Percentiles rank a stretch among this genome's conserved stretches.
These are phyloP conservation scores for Calonectria hongkongensis DNA, from an alignment of 2,329 filamentous ascomycete genomes.

Conservation along the genomic window DNA sequence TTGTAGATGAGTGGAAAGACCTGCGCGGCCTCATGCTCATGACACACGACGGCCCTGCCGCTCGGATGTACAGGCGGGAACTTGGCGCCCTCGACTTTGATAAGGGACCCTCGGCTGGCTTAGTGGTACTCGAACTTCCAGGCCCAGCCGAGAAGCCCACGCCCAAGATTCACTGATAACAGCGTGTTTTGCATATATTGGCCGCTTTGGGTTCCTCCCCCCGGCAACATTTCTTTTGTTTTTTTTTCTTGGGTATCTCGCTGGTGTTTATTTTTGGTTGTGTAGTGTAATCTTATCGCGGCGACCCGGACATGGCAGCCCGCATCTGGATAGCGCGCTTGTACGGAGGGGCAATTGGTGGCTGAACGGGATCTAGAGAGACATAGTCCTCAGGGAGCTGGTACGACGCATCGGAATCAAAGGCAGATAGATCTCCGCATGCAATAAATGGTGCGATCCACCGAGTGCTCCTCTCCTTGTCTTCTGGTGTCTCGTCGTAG, in stretches of 20 bases:
- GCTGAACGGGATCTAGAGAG: slow-evolving; percentile 93
- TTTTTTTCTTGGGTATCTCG: slow-evolving; percentile 32
- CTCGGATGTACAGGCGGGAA: slow-evolving; percentile 68
- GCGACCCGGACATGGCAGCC: slow-evolving; percentile 58
- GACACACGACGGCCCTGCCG: slow-evolving; percentile 63
- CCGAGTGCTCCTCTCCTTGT: slow-evolving; percentile 66
- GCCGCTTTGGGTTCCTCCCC: slow-evolving; percentile 15
- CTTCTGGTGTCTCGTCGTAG: slow-evolving; percentile 65
- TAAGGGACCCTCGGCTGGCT: slow-evolving; percentile 62
- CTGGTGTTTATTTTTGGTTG: slow-evolving; percentile 42
- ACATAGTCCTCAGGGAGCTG: slow-evolving; percentile 89
- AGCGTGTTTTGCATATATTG: slow-evolving; percentile 1
- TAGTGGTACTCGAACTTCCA: slow-evolving; percentile 65
- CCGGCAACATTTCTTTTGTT: slow-evolving; percentile 21
- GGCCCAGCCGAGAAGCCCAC: slow-evolving; percentile 60
- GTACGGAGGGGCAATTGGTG: slow-evolving; percentile 96
- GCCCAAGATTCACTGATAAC: slow-evolving; percentile 56
- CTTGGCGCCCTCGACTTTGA: slow-evolving; percentile 67
- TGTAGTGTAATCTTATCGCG: slow-evolving; percentile 48
- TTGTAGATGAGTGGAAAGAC: slow-evolving; percentile 73
- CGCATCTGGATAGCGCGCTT: slow-evolving; percentile 89
- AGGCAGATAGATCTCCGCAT: slow-evolving; percentile 96
- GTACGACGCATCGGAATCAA: slow-evolving; percentile 97
- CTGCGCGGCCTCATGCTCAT: slow-evolving; percentile 77
- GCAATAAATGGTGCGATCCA: slow-evolving; percentile 98